Evolutionary conservation across 352 stramenopile genomes (phyloP).

Genomic region (Globisporangium cylindrosporum): DNA sequence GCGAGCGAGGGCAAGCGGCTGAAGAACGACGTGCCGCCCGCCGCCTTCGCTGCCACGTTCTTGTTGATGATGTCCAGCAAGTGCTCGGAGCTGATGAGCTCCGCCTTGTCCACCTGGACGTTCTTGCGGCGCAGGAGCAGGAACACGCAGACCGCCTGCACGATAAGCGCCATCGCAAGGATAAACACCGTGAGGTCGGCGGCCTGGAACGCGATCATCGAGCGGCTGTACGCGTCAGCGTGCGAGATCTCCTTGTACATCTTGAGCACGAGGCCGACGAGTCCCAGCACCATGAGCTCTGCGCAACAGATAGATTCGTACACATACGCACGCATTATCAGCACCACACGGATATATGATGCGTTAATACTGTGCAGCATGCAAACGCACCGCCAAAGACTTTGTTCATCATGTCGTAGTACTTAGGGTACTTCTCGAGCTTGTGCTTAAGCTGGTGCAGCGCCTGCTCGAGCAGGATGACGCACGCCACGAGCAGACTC

Average conservation of each 20-base stretch:
- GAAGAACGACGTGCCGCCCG: neutral
- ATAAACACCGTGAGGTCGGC: slow-evolving; percentile 60
- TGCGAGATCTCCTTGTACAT: slow-evolving; percentile 36
- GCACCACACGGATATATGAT: neutral
- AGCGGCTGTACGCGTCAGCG: slow-evolving; percentile 26
- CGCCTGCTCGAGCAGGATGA: slow-evolving; percentile 45
- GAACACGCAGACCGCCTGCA: slow-evolving; percentile 53
- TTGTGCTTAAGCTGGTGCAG: slow-evolving; percentile 53
- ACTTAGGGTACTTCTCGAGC: slow-evolving; percentile 53
- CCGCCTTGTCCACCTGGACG: slow-evolving; percentile 29
- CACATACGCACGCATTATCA: neutral
- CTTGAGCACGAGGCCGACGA: slow-evolving; percentile 59
- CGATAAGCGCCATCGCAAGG: slow-evolving; percentile 46
- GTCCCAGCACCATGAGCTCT: slow-evolving; percentile 60
- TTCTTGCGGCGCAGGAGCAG: slow-evolving; percentile 38
- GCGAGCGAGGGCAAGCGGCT: slow-evolving; percentile 4
- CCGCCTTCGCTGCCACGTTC: neutral
- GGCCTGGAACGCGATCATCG: slow-evolving; percentile 49
- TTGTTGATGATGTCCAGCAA: slow-evolving; percentile 24
- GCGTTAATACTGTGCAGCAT: neutral
- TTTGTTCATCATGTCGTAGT: slow-evolving; percentile 68
- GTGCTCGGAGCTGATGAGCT: slow-evolving; percentile 45
- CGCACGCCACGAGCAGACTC: slow-evolving; percentile 43
- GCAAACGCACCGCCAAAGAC: slow-evolving; percentile 25
- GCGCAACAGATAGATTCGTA: neutral